Conservation (phyloP, 345 rosid species). For the Camelina hispida region DNA sequence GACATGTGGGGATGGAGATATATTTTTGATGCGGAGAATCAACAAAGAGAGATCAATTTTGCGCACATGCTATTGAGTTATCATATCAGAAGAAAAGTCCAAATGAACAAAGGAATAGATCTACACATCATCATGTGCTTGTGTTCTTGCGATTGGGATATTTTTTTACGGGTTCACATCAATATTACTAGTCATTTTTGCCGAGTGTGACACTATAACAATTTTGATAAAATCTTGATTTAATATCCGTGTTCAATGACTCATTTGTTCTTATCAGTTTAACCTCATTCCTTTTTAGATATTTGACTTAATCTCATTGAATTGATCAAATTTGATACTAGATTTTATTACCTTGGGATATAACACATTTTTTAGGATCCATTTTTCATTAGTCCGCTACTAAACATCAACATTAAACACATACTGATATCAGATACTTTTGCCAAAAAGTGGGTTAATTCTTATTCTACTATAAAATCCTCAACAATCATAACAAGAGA, state of each 20-base stretch:
- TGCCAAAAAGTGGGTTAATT: too few species aligned
- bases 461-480: too few species aligned
- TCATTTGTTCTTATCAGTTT: too few species aligned
- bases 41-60: conserved; percentile 40
- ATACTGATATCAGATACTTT: too few species aligned
- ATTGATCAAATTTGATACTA: too few species aligned
- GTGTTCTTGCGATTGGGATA: conserved; percentile 13
- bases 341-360: too few species aligned
- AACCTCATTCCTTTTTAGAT: too few species aligned
- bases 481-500: neutral
- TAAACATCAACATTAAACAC: too few species aligned
- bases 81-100: conserved; percentile 29
- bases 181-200: neutral
- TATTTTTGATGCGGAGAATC: conserved; percentile 45
- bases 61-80: conserved; percentile 34
- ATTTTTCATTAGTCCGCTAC: too few species aligned
- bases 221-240: neutral
- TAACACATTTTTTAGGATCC: too few species aligned
- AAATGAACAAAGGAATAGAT: conserved; percentile 18
- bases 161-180: conserved; percentile 2
- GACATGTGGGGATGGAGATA: conserved; percentile 38
- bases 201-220: neutral
- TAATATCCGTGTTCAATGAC: too few species aligned
- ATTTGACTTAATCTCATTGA: too few species aligned
- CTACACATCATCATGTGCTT: conserved; percentile 39